phyloP scores from a whole-genome alignment of 805 yeast genomes.

The Clavispora santaluciae region DNA sequence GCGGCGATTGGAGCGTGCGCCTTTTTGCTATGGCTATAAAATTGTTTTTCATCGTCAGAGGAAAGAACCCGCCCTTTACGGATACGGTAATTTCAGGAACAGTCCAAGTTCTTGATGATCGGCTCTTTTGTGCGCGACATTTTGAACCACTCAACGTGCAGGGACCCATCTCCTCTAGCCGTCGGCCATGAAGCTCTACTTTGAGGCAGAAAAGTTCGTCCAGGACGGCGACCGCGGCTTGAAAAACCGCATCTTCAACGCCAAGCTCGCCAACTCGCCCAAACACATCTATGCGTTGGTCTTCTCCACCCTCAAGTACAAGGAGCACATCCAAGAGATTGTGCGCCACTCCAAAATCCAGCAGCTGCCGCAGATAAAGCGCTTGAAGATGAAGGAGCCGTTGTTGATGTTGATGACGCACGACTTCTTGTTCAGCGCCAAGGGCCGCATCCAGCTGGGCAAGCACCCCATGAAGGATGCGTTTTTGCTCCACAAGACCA shows the following conservation, averaged over 20 bases:
- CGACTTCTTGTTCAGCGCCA: constrained; percentile 69
- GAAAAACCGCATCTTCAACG: constrained; percentile 36
- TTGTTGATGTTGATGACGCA: constrained; percentile 67
- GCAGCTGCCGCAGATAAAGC: constrained; percentile 36
- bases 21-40: too few species aligned
- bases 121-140: too few species aligned
- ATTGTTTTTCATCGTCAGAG: too few species aligned
- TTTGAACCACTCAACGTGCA: too few species aligned
- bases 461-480: constrained; percentile 83
- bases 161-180: constrained; percentile 2
- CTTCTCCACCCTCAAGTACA: constrained; percentile 68
- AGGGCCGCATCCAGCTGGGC: constrained; percentile 83
- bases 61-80: too few species aligned
- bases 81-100: too few species aligned
- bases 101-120: too few species aligned
- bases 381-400: constrained; percentile 43
- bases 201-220: constrained; percentile 39
- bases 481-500: constrained; percentile 68
- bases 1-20: too few species aligned
- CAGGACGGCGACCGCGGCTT: constrained; percentile 22
- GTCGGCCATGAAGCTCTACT: constrained; percentile 40
- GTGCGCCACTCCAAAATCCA: constrained; percentile 67
- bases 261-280: constrained; percentile 48
- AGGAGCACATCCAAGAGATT: constrained; percentile 56
- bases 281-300: constrained; percentile 85